Evolutionary conservation across 176 grass and related monocot genomes (phyloP).

Genomic region (Poa annua): DNA sequence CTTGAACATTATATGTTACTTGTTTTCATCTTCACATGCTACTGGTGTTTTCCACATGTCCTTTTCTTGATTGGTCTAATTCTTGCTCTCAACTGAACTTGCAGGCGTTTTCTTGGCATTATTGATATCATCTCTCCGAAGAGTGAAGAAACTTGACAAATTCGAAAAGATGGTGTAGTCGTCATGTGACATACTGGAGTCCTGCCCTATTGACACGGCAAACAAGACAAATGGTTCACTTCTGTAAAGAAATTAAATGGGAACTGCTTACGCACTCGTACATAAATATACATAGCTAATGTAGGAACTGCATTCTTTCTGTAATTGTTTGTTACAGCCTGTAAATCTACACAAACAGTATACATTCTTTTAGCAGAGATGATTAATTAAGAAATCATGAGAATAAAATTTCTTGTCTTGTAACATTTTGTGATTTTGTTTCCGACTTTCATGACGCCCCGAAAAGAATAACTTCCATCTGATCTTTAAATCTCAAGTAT

Average conservation of each 20-base stretch:
- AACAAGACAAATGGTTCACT: not conserved
- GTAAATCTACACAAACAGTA: slow-evolving; percentile 42
- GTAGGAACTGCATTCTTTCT: slow-evolving; percentile 45
- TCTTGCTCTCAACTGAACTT: slow-evolving; percentile 7
- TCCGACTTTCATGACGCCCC: not conserved
- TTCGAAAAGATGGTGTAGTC: slow-evolving; percentile 83
- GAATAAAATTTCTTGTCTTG: not conserved
- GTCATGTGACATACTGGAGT: not conserved
- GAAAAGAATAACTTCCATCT: not conserved
- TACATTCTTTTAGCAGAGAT: slow-evolving; percentile 32
- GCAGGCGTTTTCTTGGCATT: slow-evolving; percentile 82
- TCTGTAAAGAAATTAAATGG: slow-evolving; percentile 24
- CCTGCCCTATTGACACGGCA: not conserved
- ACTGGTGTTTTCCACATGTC: not conserved
- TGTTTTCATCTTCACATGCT: slow-evolving; percentile 5
- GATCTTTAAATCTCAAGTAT: not conserved
- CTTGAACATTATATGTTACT: slow-evolving; percentile 1
- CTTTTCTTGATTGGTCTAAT: slow-evolving; percentile 35
- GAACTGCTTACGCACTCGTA: slow-evolving; percentile 16
- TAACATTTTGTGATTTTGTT: slow-evolving; percentile 6
- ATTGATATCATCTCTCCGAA: slow-evolving; percentile 69
- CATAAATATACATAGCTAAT: slow-evolving; percentile 20
- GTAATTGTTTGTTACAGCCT: slow-evolving; percentile 6
- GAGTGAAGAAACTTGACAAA: slow-evolving; percentile 85
- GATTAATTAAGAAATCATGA: slow-evolving; percentile 19